Base-by-base conservation (phyloP, 768 basidiomycete genomes). In the Mycena olivaceomarginata region DNA sequence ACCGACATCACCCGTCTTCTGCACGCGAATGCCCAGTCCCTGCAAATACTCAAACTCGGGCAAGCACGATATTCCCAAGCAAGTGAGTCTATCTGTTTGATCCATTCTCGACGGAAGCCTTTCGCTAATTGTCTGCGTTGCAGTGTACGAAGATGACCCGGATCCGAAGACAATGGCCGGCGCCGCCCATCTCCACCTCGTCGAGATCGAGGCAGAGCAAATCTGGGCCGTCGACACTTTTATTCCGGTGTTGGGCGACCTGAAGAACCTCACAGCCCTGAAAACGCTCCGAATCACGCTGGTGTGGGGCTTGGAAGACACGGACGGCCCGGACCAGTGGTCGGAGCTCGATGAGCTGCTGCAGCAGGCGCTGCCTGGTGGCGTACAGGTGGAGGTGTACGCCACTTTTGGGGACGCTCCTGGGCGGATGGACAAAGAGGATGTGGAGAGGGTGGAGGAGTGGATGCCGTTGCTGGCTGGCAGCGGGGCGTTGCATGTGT, bases 221-320 rank as follows among this genome's bases (percentile, higher is more conserved):
- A 16, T 46, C 2, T 16, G 31, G 1, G 11, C 16, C 15, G 40
- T 70, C 9, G 3, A 20, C 57, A 12, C 2, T 3, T 13, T 22
- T 25, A 1, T 70, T 11, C 31, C 22, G 41, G 9, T 20, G 16
- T 20, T 70, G 16, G 68, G 43, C 43, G 20, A 45, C 41, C 39
- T 70, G 41, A 2, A n/a, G 10, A 70, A 70, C n/a, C 25, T 70
- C 43, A 60, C 37, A 31, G 45, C 43, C 43, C 18, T 70, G 15
- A 60, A 70, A 39, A 70, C 25, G 15, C 11, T 60, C 22, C 22
- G 43, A 2, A 70, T 70, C 5, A 45, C 68, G 1, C 8, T 70
- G 15, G 1, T 11, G 5, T 11, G 16, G 31, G 0, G 43, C 16
- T 7, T 60, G 16, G 31, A 31, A 31, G 18, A 20, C 31, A 2